These are phyloP conservation scores for Dictyostelium purpureum DNA, from an alignment of 78 protist genomes.

Conservation along the genomic window DNA sequence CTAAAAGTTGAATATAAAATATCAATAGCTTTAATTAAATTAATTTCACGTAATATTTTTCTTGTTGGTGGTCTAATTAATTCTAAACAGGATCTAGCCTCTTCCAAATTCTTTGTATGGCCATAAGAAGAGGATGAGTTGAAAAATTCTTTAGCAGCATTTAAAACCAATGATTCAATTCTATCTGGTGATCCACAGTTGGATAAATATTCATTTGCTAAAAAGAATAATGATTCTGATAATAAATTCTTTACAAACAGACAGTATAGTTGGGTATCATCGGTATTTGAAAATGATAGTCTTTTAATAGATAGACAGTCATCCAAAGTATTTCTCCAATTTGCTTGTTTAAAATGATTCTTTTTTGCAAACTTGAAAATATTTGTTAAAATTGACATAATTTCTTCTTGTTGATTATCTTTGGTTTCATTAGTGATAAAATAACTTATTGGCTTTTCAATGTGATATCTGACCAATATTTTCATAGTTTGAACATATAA, in stretches of 20 bases:
- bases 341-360: not conserved
- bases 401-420: not conserved
- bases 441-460: not conserved
- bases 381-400: not conserved
- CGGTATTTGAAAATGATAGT: not conserved
- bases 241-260: slow-evolving; percentile 15
- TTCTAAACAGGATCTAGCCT: slow-evolving; percentile 39
- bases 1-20: slow-evolving; percentile 4
- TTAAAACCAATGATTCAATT: slow-evolving; percentile 16
- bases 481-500: not conserved
- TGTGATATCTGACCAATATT: slow-evolving; percentile 13
- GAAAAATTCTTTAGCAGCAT: slow-evolving; percentile 42
- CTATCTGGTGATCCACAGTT: slow-evolving; percentile 47
- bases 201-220: slow-evolving; percentile 24
- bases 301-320: slow-evolving; percentile 17
- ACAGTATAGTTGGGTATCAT: not conserved
- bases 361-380: slow-evolving; percentile 2
- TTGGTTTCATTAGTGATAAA: not conserved
- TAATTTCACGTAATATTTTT: slow-evolving; percentile 34
- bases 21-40: slow-evolving; percentile 49
- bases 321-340: not conserved
- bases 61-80: slow-evolving; percentile 64
- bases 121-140: slow-evolving; percentile 24
- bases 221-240: slow-evolving; percentile 26
- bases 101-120: slow-evolving; percentile 16